Conservation (phyloP, 768 basidiomycete genomes). For the Lentinula sp. region DNA sequence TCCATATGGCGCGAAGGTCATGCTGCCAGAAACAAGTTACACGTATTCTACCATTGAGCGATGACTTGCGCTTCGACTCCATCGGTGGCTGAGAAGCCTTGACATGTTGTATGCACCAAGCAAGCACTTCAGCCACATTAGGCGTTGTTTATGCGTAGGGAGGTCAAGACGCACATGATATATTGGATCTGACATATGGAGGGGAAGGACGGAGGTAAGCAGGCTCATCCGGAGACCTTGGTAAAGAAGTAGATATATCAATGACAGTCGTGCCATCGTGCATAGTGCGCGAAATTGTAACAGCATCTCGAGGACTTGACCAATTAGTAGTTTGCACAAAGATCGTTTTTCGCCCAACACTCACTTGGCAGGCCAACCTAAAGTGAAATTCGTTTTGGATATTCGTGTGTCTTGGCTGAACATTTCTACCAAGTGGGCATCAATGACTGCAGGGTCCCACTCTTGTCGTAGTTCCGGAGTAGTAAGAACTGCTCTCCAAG, state of each 20-base stretch:
- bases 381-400: conserved; percentile 81
- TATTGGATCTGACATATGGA: conserved; percentile 86
- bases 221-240: conserved; percentile 86
- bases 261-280: conserved; percentile 78
- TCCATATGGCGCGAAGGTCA: conserved; percentile 85
- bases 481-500: conserved; percentile 75
- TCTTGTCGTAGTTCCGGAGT: conserved; percentile 86
- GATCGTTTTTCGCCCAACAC: conserved; percentile 16
- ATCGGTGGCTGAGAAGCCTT: conserved; percentile 27
- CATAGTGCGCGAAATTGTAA: conserved; percentile 87
- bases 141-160: conserved; percentile 4
- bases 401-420: conserved; percentile 84
- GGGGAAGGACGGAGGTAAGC: conserved; percentile 88
- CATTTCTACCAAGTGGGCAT: conserved; percentile 75
- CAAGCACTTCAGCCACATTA: conserved; percentile 50
- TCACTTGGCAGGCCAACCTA: conserved; percentile 97
- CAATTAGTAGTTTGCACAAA: neutral
- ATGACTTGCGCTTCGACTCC: conserved; percentile 29
- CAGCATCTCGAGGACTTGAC: conserved; percentile 81
- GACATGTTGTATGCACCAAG: conserved; percentile 87
- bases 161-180: conserved; percentile 48
- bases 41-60: conserved; percentile 42
- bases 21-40: conserved; percentile 96
- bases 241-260: conserved; percentile 90
- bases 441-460: conserved; percentile 93